phyloP scores from a whole-genome alignment of 345 rosid genomes.

The Lumnitzera racemosa region DNA sequence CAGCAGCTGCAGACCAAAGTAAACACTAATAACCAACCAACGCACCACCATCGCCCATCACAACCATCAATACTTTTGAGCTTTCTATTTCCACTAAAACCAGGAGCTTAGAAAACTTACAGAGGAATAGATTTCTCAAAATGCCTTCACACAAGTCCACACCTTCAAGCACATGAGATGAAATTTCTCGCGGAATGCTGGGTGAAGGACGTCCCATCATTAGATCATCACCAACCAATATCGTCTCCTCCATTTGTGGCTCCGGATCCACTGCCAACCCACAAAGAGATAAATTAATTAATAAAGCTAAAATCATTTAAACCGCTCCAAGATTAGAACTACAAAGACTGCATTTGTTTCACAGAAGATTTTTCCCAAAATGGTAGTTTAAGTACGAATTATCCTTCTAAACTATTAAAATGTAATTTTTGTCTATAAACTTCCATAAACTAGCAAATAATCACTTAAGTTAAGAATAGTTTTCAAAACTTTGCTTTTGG shows the following conservation, averaged over 20 bases:
- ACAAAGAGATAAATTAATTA: constrained; percentile 4
- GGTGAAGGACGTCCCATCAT: constrained; percentile 96
- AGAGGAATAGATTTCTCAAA: constrained; percentile 74
- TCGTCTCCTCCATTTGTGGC: constrained; percentile 92
- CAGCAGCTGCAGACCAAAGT: too few species aligned
- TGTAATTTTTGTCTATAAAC: too few species aligned
- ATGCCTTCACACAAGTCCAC: constrained; percentile 79
- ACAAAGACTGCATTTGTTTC: too few species aligned
- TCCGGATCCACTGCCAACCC: constrained; percentile 71
- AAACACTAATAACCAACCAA: too few species aligned
- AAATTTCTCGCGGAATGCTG: constrained; percentile 80
- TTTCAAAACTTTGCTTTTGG: too few species aligned
- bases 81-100: background rate
- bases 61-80: too few species aligned
- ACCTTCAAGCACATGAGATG: constrained; percentile 82
- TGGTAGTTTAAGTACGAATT: too few species aligned
- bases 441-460: too few species aligned
- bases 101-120: constrained; percentile 34
- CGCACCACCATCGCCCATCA: too few species aligned
- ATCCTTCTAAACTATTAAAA: too few species aligned
- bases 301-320: constrained; percentile 2
- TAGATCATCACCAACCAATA: constrained; percentile 85
- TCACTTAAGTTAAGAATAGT: too few species aligned
- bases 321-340: background rate
- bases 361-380: too few species aligned